phyloP scores from a whole-genome alignment of 495 filamentous ascomycete species.

The Hypomontagnella submonticulosa region DNA sequence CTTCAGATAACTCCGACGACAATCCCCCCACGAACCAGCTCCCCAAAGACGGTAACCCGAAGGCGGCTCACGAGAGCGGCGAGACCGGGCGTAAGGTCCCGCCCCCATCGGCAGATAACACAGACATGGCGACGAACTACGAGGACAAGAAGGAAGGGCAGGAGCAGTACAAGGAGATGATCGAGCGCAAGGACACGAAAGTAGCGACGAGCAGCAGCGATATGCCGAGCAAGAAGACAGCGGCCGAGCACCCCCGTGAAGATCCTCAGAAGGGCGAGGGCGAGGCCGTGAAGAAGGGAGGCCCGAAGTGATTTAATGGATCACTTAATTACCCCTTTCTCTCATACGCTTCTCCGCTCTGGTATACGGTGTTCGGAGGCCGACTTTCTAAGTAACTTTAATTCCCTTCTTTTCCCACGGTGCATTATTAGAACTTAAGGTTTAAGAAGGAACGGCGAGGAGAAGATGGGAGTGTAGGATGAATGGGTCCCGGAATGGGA shows the following conservation, averaged over 20 bases:
- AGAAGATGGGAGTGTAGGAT: too few relatives aligned
- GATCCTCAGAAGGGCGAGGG: constrained; percentile 44
- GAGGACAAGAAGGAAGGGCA: constrained; percentile 39
- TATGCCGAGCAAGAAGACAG: constrained; percentile 49
- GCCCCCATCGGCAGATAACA: constrained; percentile 38
- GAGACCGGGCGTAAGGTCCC: constrained; percentile 37
- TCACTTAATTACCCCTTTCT: too few relatives aligned
- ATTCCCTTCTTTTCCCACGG: too few relatives aligned
- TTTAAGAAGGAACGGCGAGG: too few relatives aligned
- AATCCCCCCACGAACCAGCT: constrained; percentile 5
- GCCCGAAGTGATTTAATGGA: constrained; percentile 28
- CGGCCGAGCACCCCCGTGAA: constrained; percentile 43
- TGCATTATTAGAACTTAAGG: too few relatives aligned
- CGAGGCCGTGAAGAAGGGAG: constrained; percentile 37
- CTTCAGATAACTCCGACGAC: constrained; percentile 2
- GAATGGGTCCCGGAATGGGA: too few relatives aligned
- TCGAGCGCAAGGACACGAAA: constrained; percentile 35
- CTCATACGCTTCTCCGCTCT: too few relatives aligned
- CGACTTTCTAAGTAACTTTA: too few relatives aligned
- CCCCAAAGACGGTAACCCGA: constrained; percentile 6
- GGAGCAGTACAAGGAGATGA: constrained; percentile 39
- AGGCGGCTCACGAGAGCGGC: background rate
- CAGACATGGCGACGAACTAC: constrained; percentile 19
- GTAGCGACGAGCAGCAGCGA: constrained; percentile 30
- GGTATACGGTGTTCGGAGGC: too few relatives aligned